Conservation (phyloP, 441 rosid genomes). For the Euphorbia neoarborescens region DNA sequence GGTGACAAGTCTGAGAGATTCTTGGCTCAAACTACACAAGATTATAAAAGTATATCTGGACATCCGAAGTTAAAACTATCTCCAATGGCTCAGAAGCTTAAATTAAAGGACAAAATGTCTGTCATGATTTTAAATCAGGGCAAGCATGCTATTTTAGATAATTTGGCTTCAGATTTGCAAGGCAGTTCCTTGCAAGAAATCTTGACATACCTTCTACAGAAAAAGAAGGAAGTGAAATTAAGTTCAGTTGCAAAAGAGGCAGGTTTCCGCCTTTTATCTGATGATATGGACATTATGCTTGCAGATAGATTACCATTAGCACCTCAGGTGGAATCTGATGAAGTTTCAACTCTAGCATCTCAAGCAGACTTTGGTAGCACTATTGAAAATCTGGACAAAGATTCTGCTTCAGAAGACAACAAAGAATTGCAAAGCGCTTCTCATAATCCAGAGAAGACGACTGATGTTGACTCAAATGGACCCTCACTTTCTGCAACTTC, state of each 20-base stretch:
- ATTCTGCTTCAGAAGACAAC: conserved; percentile 28
- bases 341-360: conserved; percentile 29
- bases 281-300: conserved; percentile 53
- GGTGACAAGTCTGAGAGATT: conserved; percentile 29
- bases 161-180: conserved; percentile 42
- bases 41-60: conserved; percentile 27
- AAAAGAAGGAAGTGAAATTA: conserved; percentile 53
- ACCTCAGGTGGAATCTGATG: conserved; percentile 35
- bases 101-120: conserved; percentile 59
- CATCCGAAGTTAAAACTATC: conserved; percentile 44
- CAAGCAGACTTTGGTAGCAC: conserved; percentile 28
- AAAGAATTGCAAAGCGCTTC: conserved; percentile 31
- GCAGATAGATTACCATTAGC: conserved; percentile 33
- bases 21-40: conserved; percentile 31
- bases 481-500: conserved; percentile 26
- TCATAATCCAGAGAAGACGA: conserved; percentile 27
- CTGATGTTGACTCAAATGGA: conserved; percentile 25
- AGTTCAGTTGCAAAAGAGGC: conserved; percentile 73
- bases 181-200: conserved; percentile 71
- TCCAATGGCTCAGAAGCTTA: conserved; percentile 35
- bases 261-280: conserved; percentile 79
- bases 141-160: conserved; percentile 44
- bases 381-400: conserved; percentile 26
- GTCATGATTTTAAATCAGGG: conserved; percentile 62
- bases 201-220: conserved; percentile 52